Base-by-base conservation (phyloP, 768 basidiomycete species). In the Boletus rex-veris region DNA sequence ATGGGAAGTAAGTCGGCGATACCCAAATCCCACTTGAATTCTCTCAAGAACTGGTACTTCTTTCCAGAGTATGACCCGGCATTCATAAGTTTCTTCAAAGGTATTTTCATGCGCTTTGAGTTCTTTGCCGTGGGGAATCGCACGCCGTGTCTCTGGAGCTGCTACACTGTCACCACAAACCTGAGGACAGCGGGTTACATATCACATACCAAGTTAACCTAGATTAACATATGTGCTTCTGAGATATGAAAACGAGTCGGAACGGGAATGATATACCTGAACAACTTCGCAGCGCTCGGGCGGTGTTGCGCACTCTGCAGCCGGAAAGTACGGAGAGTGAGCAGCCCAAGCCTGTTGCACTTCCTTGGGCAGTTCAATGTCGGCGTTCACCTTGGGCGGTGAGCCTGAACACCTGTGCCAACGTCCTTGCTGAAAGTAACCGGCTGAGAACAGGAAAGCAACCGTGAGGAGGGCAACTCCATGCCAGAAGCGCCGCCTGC, bases 91-190 rank as follows among this genome's bases (percentile, higher is more conserved):
- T 86, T 87, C 7, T 64, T 54, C 9, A 93, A 61, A 0, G 85
- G 77, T 5, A 63, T 55, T 16, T 67, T 57, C 9, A 88, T 87
- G 28, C 56, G 51, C 10, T 62, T 58, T 2, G 75, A 65, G 11
- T 80, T 76, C 2, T 75, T 74, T 0, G 64, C 58, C 0, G 90
- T 92, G 0, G 91, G 91, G 60, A 77, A 92, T 31, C 91, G 81
- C 1, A 88, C 82, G 3, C 90, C 90, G 62, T 94, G 91, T 11
- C 91, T 77, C 70, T 92, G 86, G 9, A 94, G 73, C 90, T 92
- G 28, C 15, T 33, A 30, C 21, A 11, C 18, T 7, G 51, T 69
- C 35, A 55, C 10, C 19, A 51, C n/a, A 35, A 36, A 16, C n/a
- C 19, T n/a, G 18, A n/a, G 10, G 16, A 16, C 5, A 7, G 24